Evolutionary conservation across 495 filamentous ascomycete genomes (phyloP), one percentile per base, ranked within the genome.

Genomic region (Apiosordaria backusii): DNA sequence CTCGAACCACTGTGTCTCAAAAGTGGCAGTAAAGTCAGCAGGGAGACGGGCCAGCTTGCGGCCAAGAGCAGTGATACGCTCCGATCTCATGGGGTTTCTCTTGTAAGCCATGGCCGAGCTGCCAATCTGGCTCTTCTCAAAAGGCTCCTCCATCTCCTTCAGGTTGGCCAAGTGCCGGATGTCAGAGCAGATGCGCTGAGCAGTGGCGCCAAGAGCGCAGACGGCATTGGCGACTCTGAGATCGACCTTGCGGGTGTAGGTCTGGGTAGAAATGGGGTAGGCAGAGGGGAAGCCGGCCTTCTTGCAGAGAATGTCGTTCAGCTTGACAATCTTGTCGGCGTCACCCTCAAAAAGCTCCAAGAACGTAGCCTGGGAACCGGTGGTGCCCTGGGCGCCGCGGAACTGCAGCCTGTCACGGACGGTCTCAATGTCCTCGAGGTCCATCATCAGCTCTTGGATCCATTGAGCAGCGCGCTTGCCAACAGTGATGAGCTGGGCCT

Each of bases 401-500:
- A 97, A 97, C 60, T 87, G 84, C 54, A 99, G 85, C 59, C 89
- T 87, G 23, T 86, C 80, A 59, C 88, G 87, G 6, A 87, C 91
- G 40, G 85, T 81, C 76, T 94, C 90, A 40, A 98, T 84, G 76
- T 92, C 89, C 66, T 88, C 82, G 52, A 99, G 84, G 65, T 98
- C 95, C 81, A 94, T 89, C 69, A 95, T 80, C 18, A 98, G 83
- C 73, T 97, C 92, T 75, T 95, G 91, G 53, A 90, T 87, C 93
- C 94, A 97, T 68, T 92, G 87, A 61, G 85, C 71, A 3, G 74
- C 74, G 84, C 90, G 81, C 72, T 89, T 89, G 63, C 95, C 94
- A 21, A 97, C 90, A 10, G 95, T 96, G 65, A 91, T 93, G 64
- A 73, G 75, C 66, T 78, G 75, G 60, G 75, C 76, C 67, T 68